phyloP scores from a whole-genome alignment of 2,329 filamentous ascomycete species.

The Cordyceps militaris region DNA sequence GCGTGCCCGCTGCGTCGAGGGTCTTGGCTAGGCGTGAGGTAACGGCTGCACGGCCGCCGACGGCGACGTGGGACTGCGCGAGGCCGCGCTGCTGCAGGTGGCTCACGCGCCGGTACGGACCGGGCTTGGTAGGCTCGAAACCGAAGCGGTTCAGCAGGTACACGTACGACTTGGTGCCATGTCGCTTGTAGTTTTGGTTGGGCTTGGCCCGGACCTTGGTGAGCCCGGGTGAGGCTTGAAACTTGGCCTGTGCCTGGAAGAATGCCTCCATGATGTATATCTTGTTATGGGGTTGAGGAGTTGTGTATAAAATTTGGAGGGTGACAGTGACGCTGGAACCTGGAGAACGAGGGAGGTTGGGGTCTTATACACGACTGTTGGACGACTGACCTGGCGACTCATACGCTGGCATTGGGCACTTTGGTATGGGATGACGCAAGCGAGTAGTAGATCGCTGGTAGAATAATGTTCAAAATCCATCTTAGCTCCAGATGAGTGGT shows the following conservation, averaged over 20 bases:
- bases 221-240: slow-evolving; percentile 3
- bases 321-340: too few relatives aligned
- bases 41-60: neutral
- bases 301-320: too few relatives aligned
- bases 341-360: neutral
- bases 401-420: neutral
- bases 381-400: neutral
- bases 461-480: neutral
- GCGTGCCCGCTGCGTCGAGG: neutral
- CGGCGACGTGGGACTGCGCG: neutral
- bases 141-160: slow-evolving; percentile 10
- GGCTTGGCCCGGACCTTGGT: slow-evolving; percentile 5
- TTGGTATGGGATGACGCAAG: neutral
- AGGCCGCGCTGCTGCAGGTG: slow-evolving; percentile 5
- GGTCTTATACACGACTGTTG: neutral
- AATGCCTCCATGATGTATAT: slow-evolving; percentile 1
- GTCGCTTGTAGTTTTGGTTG: slow-evolving; percentile 9
- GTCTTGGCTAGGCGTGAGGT: neutral
- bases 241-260: slow-evolving; percentile 7
- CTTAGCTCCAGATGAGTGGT: neutral
- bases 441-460: neutral
- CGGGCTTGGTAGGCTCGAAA: slow-evolving; percentile 6
- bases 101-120: neutral
- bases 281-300: neutral
- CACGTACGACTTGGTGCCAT: slow-evolving; percentile 9